phyloP scores from a whole-genome alignment of 805 yeast genomes.

The Saccharomycopsis fodiens region DNA sequence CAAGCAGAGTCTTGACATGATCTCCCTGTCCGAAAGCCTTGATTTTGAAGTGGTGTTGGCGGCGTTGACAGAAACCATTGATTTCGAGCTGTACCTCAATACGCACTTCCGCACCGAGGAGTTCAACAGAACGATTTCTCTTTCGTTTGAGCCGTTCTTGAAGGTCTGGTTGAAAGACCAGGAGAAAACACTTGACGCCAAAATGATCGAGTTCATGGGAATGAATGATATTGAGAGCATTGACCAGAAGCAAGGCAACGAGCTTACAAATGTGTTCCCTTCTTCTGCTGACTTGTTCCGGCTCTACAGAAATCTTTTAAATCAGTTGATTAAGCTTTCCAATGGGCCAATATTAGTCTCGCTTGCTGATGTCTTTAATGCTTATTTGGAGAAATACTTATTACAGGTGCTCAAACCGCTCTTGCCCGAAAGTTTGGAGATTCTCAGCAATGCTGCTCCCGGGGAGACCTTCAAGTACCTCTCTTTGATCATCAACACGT shows the following conservation, averaged over 20 bases:
- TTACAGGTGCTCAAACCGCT: conserved; percentile 41
- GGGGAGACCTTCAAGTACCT: conserved; percentile 57
- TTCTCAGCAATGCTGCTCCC: conserved; percentile 31
- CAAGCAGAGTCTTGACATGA: conserved; percentile 36
- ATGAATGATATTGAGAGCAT: conserved; percentile 15
- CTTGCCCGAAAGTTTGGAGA: conserved; percentile 32
- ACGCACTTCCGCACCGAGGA: conserved; percentile 40
- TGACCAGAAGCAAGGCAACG: conserved; percentile 23
- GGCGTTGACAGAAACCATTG: conserved; percentile 69
- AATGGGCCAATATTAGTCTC: conserved; percentile 36
- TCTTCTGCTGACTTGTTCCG: conserved; percentile 86
- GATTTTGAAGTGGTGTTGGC: conserved; percentile 61
- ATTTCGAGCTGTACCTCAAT: conserved; percentile 71
- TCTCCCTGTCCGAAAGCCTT: conserved; percentile 33
- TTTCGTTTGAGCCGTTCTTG: conserved; percentile 78
- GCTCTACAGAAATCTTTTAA: conserved; percentile 60
- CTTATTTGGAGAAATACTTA: conserved; percentile 56
- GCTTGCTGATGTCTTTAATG: conserved; percentile 53
- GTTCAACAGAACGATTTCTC: conserved; percentile 42
- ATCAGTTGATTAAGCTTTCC: conserved; percentile 58
- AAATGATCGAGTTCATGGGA: conserved; percentile 55
- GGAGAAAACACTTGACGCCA: conserved; percentile 52
- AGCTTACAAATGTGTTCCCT: conserved; percentile 61
- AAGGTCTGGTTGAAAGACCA: conserved; percentile 84
- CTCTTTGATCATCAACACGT: conserved; percentile 74